Conservation (phyloP, 2,329 filamentous ascomycete genomes). For the Clathrospora elynae region DNA sequence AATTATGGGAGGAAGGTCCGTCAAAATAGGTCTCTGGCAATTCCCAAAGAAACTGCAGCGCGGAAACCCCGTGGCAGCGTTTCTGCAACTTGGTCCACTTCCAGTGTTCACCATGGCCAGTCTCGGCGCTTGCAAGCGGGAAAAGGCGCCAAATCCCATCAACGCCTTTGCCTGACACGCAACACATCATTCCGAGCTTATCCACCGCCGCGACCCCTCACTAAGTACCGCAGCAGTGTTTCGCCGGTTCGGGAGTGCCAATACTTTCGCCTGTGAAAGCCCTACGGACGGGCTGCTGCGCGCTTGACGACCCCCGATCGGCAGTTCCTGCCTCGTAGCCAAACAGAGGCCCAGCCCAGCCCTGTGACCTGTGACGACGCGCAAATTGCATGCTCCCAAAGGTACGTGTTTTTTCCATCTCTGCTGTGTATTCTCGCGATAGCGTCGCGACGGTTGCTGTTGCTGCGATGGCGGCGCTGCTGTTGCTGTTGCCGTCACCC, state of each 20-base stretch:
- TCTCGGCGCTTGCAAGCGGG: slow-evolving; percentile 27
- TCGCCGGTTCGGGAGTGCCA: slow-evolving; percentile 41
- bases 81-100: background rate
- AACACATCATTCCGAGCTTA: slow-evolving; percentile 48
- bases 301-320: slow-evolving; percentile 41
- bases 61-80: slow-evolving; percentile 3
- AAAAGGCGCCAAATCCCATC: slow-evolving; percentile 24
- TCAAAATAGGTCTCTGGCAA: background rate
- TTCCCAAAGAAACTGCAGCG: slow-evolving; percentile 1
- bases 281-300: slow-evolving; percentile 34
- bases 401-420: slow-evolving; percentile 41
- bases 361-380: slow-evolving; percentile 47
- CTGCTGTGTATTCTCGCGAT: slow-evolving; percentile 10
- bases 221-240: slow-evolving; percentile 31
- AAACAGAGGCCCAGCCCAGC: slow-evolving; percentile 46
- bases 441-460: slow-evolving; percentile 21
- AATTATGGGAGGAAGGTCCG: slow-evolving; percentile 1
- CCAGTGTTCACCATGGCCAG: slow-evolving; percentile 15
- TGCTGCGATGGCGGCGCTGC: slow-evolving; percentile 20
- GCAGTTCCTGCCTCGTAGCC: slow-evolving; percentile 45
- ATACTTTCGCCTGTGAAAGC: slow-evolving; percentile 39
- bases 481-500: slow-evolving; percentile 23
- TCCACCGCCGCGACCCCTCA: slow-evolving; percentile 40
- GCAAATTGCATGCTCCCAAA: slow-evolving; percentile 46
- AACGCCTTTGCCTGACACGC: slow-evolving; percentile 33